Base-by-base conservation (phyloP, 306 rosid genomes). In the Cicer chorassanicum region DNA sequence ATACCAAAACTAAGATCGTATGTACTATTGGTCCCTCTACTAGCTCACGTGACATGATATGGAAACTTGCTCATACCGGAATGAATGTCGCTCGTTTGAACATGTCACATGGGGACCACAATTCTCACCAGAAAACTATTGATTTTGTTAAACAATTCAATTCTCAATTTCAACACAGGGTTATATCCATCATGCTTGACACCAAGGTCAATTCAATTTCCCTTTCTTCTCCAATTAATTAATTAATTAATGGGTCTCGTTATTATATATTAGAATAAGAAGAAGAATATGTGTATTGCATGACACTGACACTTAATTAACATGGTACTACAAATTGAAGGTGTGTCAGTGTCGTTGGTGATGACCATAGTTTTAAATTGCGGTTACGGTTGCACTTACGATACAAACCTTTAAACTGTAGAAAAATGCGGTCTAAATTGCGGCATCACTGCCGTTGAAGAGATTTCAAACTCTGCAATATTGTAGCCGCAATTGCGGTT, bases 81-180 rank as follows among this genome's bases (percentile, higher is more conserved):
- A 91, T 94, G 98, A 89, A 88, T 59, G 93, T 94, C 46, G 98
- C 95, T 0, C 95, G 98, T 59, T 87, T 94, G 48, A 94, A 91
- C 65, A 94, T 94, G 98, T 94, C 98, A 6, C 98, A 94, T 41
- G 97, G 98, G 60, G 95, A 94, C 79, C 97, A 94, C 74, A 70
- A 89, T 0, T 91, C 97, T 0, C 98, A 94, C 84, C 93, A 88
- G 79, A 89, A 88, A 80, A 90, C 98, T 14, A 87, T 94, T 73
- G 85, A 94, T 79, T 70, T 88, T 67, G 98, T 94, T 10, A 90
- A 85, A 85, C 87, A 94, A 53, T 94, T 90, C 88, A 94, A 94
- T 54, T 82, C 95, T 74, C 92, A 83, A 65, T 90, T 88, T 72
- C 83, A 81, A 16, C 89, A 94, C 67, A 91, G 84, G 80, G 96